These are phyloP conservation scores for Brassica carinata DNA, from an alignment of 345 rosid genomes.

Conservation along the genomic window DNA sequence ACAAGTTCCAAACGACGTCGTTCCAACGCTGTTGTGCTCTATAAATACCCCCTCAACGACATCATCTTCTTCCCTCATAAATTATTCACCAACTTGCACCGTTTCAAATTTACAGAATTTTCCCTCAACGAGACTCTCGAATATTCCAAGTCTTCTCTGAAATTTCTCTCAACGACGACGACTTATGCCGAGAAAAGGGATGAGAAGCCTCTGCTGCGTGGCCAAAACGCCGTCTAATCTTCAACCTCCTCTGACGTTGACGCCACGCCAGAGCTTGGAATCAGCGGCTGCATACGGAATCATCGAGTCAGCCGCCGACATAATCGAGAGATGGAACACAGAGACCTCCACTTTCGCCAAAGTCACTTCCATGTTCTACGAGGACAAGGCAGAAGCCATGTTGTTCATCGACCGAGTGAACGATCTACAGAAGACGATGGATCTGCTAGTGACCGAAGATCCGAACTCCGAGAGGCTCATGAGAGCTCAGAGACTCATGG, in stretches of 20 bases:
- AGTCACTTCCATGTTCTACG: slow-evolving; percentile 56
- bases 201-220: slow-evolving; percentile 49
- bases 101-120: not conserved
- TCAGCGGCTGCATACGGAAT: slow-evolving; percentile 37
- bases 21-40: not conserved
- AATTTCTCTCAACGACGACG: no score
- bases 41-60: slow-evolving; percentile 32
- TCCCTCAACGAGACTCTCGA: not conserved
- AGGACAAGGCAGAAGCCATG: slow-evolving; percentile 58
- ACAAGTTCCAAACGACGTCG: slow-evolving; percentile 27
- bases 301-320: slow-evolving; percentile 47
- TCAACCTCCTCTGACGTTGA: slow-evolving; percentile 25
- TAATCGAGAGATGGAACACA: slow-evolving; percentile 58
- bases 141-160: no score
- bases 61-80: not conserved
- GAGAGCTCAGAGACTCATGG: slow-evolving; percentile 57
- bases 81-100: not conserved
- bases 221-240: slow-evolving; percentile 30
- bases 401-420: slow-evolving; percentile 55
- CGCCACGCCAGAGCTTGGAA: slow-evolving; percentile 35
- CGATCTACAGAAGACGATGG: slow-evolving; percentile 64
- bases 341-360: slow-evolving; percentile 47
- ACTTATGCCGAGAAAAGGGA: slow-evolving; percentile 35
- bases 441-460: slow-evolving; percentile 36
- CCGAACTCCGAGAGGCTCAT: slow-evolving; percentile 49